A percentile compares a stretch with the other conserved stretches of the same genome.
phyloP scores from a whole-genome alignment of 805 yeast genomes.

The Torulaspora quercuum region DNA sequence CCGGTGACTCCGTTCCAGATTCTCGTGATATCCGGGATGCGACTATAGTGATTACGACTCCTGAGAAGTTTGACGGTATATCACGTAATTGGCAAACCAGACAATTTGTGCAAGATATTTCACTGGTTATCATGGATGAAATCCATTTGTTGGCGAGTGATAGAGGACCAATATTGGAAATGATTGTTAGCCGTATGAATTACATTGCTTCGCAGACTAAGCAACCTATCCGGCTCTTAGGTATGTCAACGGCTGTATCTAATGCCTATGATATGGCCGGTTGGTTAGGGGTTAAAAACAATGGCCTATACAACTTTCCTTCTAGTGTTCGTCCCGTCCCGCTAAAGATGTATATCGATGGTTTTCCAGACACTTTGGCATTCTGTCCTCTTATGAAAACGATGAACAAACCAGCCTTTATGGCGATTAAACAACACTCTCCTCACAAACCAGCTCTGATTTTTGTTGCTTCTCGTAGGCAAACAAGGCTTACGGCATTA shows the following conservation, averaged over 20 bases:
- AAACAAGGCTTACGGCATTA: constrained; percentile 80
- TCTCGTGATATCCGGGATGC: constrained; percentile 75
- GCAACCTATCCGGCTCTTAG: constrained; percentile 87
- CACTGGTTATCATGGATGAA: constrained; percentile 88
- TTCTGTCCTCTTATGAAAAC: constrained; percentile 74
- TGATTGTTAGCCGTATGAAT: constrained; percentile 85
- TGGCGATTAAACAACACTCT: constrained; percentile 89
- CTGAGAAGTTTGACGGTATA: constrained; percentile 96
- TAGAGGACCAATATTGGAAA: constrained; percentile 95
- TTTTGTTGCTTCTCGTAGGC: constrained; percentile 93
- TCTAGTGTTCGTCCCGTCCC: constrained; percentile 94
- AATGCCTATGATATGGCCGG: constrained; percentile 92
- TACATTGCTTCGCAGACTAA: constrained; percentile 55
- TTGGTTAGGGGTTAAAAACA: constrained; percentile 80
- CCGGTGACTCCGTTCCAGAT: constrained; percentile 93
- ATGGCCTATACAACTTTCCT: constrained; percentile 94
- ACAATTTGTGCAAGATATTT: constrained; percentile 84
- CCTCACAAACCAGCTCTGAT: constrained; percentile 93
- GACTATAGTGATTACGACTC: constrained; percentile 88
- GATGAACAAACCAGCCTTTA: constrained; percentile 73
- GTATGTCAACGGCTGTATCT: constrained; percentile 91
- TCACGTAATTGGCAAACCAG: constrained; percentile 83
- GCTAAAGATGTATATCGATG: constrained; percentile 79
- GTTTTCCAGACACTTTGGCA: constrained; percentile 75
- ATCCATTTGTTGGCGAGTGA: constrained; percentile 96